phyloP scores from a whole-genome alignment of 2,329 filamentous ascomycete species.

The Rhynchosporium agropyri region DNA sequence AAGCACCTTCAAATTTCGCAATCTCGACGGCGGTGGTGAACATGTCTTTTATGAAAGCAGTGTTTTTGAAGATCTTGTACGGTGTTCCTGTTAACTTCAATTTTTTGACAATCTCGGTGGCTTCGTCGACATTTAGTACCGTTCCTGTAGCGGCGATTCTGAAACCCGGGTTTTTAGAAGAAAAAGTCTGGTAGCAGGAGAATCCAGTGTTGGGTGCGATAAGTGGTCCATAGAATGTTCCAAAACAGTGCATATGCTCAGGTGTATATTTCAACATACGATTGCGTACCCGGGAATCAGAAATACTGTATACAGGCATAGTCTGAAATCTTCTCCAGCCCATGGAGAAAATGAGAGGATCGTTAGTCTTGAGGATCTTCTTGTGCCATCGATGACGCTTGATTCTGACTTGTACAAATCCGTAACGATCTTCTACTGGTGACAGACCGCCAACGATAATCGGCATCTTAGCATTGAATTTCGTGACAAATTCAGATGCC shows the following conservation, averaged over 20 bases:
- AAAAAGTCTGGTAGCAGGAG: conserved; percentile 88
- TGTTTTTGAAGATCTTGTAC: conserved; percentile 99
- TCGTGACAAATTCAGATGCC: conserved; percentile 83
- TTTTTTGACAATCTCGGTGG: conserved; percentile 98
- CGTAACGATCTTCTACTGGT: conserved; percentile 92
- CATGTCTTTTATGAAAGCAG: conserved; percentile 98
- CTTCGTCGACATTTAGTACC: conserved; percentile 91
- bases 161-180: conserved; percentile 83
- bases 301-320: conserved; percentile 90
- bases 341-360: conserved; percentile 94
- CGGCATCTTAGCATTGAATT: conserved; percentile 81
- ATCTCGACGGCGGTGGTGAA: conserved; percentile 92
- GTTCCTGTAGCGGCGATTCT: conserved; percentile 93
- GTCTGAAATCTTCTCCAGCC: conserved; percentile 96
- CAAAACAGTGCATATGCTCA: conserved; percentile 99
- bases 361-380: conserved; percentile 97
- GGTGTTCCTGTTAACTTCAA: conserved; percentile 92
- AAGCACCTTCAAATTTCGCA: conserved; percentile 95
- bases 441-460: conserved; percentile 90
- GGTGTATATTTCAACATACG: conserved; percentile 99
- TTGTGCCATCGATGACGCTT: conserved; percentile 99
- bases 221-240: conserved; percentile 90
- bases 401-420: conserved; percentile 92
- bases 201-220: conserved; percentile 96
- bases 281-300: conserved; percentile 89